Conservation (phyloP, 352 stramenopile species). For the Nothophytophthora sp. region DNA sequence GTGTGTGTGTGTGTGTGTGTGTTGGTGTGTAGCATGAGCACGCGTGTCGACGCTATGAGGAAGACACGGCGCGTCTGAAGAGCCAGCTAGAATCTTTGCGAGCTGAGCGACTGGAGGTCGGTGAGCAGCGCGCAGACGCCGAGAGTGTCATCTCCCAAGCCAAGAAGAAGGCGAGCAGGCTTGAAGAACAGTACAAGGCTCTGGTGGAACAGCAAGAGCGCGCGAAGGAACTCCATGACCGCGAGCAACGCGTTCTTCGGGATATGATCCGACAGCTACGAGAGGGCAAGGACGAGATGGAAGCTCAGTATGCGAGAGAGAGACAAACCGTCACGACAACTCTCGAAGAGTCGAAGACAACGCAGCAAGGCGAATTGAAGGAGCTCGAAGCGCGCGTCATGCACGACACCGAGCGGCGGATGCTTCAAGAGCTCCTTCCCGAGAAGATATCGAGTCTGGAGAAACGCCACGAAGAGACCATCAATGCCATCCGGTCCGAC, state of each 20-base stretch:
- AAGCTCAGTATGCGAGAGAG: constrained; percentile 7
- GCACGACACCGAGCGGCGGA: constrained; percentile 9
- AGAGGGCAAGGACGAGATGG: constrained; percentile 9
- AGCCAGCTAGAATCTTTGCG: constrained; percentile 11
- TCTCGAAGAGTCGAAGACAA: constrained; percentile 7
- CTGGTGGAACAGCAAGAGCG: constrained; percentile 27
- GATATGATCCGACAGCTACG: constrained; percentile 18
- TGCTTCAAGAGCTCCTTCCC: constrained; percentile 8
- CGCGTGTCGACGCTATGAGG: constrained; percentile 15
- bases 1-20: neutral
- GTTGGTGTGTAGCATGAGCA: constrained; percentile 14
- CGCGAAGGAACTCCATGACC: constrained; percentile 25
- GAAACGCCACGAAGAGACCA: constrained; percentile 16
- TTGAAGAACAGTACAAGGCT: constrained; percentile 22
- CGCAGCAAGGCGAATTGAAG: constrained; percentile 2
- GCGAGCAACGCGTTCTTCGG: constrained; percentile 19
- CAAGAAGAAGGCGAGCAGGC: constrained; percentile 14
- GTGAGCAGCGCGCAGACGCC: constrained; percentile 21
- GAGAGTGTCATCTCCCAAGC: constrained; percentile 22
- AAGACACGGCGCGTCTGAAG: constrained; percentile 9
- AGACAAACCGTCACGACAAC: constrained; percentile 7
- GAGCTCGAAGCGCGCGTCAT: constrained; percentile 11
- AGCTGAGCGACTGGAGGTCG: constrained; percentile 18
- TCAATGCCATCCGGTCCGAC: constrained; percentile 12
- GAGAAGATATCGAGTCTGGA: constrained; percentile 8